Base-by-base conservation (phyloP, 495 filamentous ascomycete species). In the Tuber brumale region DNA sequence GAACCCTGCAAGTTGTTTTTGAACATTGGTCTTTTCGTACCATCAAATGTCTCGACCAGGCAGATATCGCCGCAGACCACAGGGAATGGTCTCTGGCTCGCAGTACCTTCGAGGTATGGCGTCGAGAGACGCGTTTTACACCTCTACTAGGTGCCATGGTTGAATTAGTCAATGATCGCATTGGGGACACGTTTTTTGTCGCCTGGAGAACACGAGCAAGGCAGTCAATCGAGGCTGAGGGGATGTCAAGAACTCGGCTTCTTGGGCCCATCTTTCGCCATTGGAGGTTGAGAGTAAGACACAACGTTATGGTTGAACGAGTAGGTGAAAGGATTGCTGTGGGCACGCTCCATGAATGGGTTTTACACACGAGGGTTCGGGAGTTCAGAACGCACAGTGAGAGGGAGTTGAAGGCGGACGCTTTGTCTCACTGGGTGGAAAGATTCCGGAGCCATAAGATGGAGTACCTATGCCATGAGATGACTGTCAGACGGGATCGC, bases 21-120 rank as follows among this genome's bases (percentile, higher is more conserved):
- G 74, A 76, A 27, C 71, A 39, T 19, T 83, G 82, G 82, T 76
- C 77, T 6, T 74, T 77, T 41, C 77, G 74, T 7, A 83, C 81
- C 10, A 70, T 81, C 35, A 31, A 71, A 51, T 76, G 70, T 51
- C 45, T 83, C 23, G 82, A 83, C 37, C 61, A 81, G 0, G 71
- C 79, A 41, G 82, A 71, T 16, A 70, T 70, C 10, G 81, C 82
- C 7, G 42, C 57, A 35, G 76, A 83, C 57, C 78, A 83, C 72
- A 70, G 48, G 35, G 81, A 83, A 41, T 83, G 79, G 81, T 74
- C 70, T 19, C 71, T 78, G 39, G 77, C 74, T n/a, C 73, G 78
- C 45, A 70, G 69, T 4, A 69, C 74, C 14, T 81, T 83, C n/a
- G 74, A 78, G n/a, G 44, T n/a, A 14, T 83, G 81, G 81, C 73